phyloP scores from a whole-genome alignment of 305 asterid species.

The Ilex paraguariensis region DNA sequence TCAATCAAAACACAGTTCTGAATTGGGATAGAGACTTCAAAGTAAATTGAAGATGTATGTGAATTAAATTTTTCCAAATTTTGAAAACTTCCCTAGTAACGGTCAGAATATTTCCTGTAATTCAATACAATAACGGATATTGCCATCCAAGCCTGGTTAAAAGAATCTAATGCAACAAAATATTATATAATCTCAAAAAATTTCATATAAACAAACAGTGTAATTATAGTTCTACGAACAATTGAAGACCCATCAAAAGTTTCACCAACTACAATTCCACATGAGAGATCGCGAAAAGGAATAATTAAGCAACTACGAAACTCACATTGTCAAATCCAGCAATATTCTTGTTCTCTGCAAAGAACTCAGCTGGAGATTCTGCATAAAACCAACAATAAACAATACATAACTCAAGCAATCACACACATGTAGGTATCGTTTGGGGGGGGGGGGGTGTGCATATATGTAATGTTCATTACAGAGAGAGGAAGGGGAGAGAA shows the following conservation, averaged over 20 bases:
- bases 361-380: slow-evolving; percentile 96
- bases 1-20: no score
- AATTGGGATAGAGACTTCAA: no score
- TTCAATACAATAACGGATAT: no score
- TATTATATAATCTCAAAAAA: no score
- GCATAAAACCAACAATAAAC: slow-evolving; percentile 21
- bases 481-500: slow-evolving; percentile 1
- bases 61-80: no score
- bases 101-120: no score
- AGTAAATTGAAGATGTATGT: no score
- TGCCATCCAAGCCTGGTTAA: no score
- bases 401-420: not conserved
- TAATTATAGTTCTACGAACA: not conserved
- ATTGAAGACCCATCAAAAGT: not conserved
- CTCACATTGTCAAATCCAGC: slow-evolving; percentile 94
- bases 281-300: not conserved
- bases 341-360: slow-evolving; percentile 88
- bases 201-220: no score
- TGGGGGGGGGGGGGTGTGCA: no score
- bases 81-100: no score
- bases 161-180: no score
- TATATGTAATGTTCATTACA: not conserved
- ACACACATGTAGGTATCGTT: not conserved
- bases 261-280: not conserved
- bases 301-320: slow-evolving; percentile 1